These are phyloP conservation scores for Neophaeococcomyces mojaviensis DNA, from an alignment of 2,329 filamentous ascomycete species.

Conservation along the genomic window DNA sequence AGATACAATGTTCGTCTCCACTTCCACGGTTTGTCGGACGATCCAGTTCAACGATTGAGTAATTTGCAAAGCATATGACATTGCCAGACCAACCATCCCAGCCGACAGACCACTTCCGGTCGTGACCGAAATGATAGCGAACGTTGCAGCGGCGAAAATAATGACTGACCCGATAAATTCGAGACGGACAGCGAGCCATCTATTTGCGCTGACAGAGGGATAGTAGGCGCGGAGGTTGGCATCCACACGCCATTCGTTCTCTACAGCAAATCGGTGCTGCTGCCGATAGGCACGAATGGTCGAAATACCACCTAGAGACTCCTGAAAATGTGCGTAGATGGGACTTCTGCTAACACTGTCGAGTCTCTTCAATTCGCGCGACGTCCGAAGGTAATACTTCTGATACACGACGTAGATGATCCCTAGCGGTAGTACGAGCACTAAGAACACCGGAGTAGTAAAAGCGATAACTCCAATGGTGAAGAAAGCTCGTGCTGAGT, in stretches of 20 bases:
- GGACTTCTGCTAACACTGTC: conserved; percentile 94
- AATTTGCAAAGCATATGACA: conserved; percentile 97
- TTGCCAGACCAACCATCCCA: conserved; percentile 80
- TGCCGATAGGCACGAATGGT: conserved; percentile 95
- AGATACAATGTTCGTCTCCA: conserved; percentile 99
- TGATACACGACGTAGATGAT: conserved; percentile 87
- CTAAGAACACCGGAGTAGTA: conserved; percentile 70
- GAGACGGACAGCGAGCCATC: conserved; percentile 90
- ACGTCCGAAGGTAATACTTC: conserved; percentile 92
- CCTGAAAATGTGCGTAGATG: conserved; percentile 97
- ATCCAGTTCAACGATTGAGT: conserved; percentile 98
- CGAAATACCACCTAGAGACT: conserved; percentile 85
- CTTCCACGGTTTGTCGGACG: conserved; percentile 93
- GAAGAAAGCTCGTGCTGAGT: conserved; percentile 66
- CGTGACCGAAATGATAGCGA: conserved; percentile 73
- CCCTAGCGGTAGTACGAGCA: conserved; percentile 72
- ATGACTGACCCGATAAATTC: conserved; percentile 94
- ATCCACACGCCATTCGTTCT: conserved; percentile 97
- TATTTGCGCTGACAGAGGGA: conserved; percentile 85
- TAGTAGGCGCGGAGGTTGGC: conserved; percentile 91
- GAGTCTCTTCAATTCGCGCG: conserved; percentile 88
- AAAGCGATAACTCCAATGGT: conserved; percentile 79
- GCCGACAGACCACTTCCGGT: conserved; percentile 56
- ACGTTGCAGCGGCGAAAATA: conserved; percentile 76
- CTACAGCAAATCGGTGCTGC: conserved; percentile 74